Percentiles rank a stretch among this genome's conserved stretches.
phyloP scores from a whole-genome alignment of 495 filamentous ascomycete species.

The Daldinia caldariorum region DNA sequence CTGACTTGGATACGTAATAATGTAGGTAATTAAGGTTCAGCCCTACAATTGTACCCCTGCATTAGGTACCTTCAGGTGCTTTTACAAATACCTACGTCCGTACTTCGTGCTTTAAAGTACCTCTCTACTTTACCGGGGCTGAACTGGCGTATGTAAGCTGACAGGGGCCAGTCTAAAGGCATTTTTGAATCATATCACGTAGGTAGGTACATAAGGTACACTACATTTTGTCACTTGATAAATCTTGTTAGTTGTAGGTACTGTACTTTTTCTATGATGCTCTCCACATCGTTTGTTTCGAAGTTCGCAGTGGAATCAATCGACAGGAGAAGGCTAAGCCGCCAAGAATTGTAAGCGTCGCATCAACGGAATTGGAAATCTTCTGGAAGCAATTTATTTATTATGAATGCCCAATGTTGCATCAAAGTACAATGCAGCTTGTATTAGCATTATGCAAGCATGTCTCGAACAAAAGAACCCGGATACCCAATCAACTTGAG shows the following conservation, averaged over 20 bases:
- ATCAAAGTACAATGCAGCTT: conserved; percentile 22
- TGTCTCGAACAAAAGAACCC: conserved; percentile 18
- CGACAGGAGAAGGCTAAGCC: conserved; percentile 17
- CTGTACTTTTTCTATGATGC: conserved; percentile 25
- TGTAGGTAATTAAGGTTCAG: conserved; percentile 26
- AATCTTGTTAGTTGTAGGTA: conserved; percentile 6
- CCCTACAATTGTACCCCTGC: conserved; percentile 10
- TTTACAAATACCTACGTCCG: conserved; percentile 1
- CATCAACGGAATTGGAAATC: conserved; percentile 21
- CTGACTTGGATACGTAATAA: conserved; percentile 21
- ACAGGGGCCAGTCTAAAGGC: conserved; percentile 33
- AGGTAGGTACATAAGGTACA: too few relatives aligned
- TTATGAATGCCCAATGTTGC: conserved; percentile 1
- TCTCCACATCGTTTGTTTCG: conserved; percentile 35
- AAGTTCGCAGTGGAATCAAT: conserved; percentile 37
- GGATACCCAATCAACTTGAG: conserved; percentile 16
- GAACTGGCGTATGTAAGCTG: conserved; percentile 19
- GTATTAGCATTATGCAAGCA: conserved; percentile 30
- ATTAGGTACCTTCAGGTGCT: not conserved
- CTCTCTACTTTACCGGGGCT: not conserved
- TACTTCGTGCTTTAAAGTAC: not conserved
- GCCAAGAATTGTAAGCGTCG: conserved; percentile 13
- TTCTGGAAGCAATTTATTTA: conserved; percentile 34
- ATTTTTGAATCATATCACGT: conserved; percentile 21
- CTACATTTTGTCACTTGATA: conserved; percentile 19